Percentiles rank a stretch among this genome's conserved stretches.
These are phyloP conservation scores for Pulveroboletus frians DNA, from an alignment of 768 basidiomycete species.

Conservation along the genomic window DNA sequence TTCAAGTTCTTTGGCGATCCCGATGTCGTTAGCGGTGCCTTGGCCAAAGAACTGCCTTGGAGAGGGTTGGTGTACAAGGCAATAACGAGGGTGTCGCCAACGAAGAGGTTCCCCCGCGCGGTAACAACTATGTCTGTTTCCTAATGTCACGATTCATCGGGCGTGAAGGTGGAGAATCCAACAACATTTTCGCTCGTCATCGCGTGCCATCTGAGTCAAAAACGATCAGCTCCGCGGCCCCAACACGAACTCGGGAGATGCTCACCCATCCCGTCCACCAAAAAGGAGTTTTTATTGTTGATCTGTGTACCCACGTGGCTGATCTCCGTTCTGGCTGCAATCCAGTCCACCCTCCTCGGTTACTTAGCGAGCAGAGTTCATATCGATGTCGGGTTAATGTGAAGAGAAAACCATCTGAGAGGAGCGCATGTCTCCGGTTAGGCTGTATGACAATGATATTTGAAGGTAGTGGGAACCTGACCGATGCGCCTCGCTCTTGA, in stretches of 20 bases:
- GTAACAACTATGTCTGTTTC: background rate
- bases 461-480: too few relatives aligned
- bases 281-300: background rate
- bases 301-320: background rate
- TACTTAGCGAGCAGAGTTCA: background rate
- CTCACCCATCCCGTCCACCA: background rate
- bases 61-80: too few relatives aligned
- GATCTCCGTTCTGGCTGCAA: background rate
- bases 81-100: background rate
- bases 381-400: background rate
- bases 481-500: background rate
- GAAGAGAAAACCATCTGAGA: background rate
- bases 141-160: background rate
- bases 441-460: background rate
- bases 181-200: background rate
- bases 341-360: background rate
- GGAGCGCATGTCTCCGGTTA: too few relatives aligned
- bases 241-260: background rate
- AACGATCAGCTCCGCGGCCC: background rate
- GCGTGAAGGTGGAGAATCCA: background rate
- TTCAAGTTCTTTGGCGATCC: background rate
- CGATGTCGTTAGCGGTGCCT: background rate
- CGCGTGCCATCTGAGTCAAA: background rate
- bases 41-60: too few relatives aligned
- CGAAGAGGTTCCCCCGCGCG: background rate